Percentiles rank a stretch among this genome's conserved stretches.
These are phyloP conservation scores for Verticillium albo-atrum DNA, from an alignment of 2,329 filamentous ascomycete species.

Conservation along the genomic window DNA sequence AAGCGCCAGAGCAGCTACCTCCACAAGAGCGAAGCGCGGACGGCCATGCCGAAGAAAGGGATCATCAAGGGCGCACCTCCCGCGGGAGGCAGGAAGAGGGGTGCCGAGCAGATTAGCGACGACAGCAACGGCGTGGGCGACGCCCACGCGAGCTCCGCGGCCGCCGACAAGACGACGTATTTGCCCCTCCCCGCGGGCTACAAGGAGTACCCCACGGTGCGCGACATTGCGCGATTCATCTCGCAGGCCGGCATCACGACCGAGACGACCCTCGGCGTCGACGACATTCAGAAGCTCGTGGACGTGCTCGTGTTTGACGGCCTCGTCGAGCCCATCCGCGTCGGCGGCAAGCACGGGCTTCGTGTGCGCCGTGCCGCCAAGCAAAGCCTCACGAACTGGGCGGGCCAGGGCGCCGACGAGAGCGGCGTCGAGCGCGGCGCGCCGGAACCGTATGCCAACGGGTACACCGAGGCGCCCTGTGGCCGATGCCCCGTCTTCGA, in stretches of 20 bases:
- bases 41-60: conserved; percentile 52
- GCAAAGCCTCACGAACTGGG: conserved; percentile 36
- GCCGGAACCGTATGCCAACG: conserved; percentile 53
- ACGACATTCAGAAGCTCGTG: conserved; percentile 79
- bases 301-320: conserved; percentile 89
- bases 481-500: conserved; percentile 91
- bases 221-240: conserved; percentile 72
- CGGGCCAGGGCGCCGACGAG: conserved; percentile 20
- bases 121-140: conserved; percentile 12
- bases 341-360: conserved; percentile 46
- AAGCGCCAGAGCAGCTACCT: conserved; percentile 67
- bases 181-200: conserved; percentile 62
- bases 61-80: conserved; percentile 43
- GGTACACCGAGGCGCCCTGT: conserved; percentile 84
- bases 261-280: conserved; percentile 64
- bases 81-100: conserved; percentile 45
- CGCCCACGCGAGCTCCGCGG: conserved; percentile 20
- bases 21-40: conserved; percentile 28
- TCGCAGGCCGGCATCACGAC: conserved; percentile 65
- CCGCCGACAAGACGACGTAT: conserved; percentile 31
- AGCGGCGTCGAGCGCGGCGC: conserved; percentile 29
- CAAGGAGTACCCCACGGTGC: conserved; percentile 73
- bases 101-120: conserved; percentile 41
- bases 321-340: conserved; percentile 63
- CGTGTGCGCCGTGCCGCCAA: conserved; percentile 46